Evolutionary conservation across 1,284 basidiomycete genomes (phyloP), one percentile per base, ranked within the genome.

Genomic region (Boletellus deceptivus): DNA sequence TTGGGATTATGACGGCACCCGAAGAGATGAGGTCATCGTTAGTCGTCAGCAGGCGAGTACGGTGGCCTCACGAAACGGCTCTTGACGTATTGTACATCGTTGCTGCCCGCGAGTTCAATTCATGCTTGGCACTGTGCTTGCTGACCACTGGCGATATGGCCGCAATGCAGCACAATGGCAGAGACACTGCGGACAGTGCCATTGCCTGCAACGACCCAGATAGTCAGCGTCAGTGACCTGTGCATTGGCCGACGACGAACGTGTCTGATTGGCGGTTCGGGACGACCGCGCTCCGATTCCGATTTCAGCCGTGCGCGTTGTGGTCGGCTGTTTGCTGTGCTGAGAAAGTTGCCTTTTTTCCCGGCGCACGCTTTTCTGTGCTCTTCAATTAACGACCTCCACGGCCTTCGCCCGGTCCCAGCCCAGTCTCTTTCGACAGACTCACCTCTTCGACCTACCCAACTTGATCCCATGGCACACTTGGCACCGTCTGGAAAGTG

Each of bases 401-500:
- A 52, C 48, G 44, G 16, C 27, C 33, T 18, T 35, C 45, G 22
- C 22, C 18, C 17, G 45, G 48, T 41, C 50, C n/a, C 13, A 37
- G 35, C 13, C 37, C n/a, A 37, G 41, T 33, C 17, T 35, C 33
- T 43, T 29, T 29, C 29, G 9, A 27, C 27, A 27, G 27, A 29
- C 29, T 13, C 29, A 29, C 29, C 17, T 31, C 44, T 46, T 18
- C 14, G 10, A 20, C 20, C 20, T 20, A 29, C 27, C 13, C 13
- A 17, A 22, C 29, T 13, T 13, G 27, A 27, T 27, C 17, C 40
- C 22, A 67, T 67, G 64, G 50, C 64, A 24, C 68, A 67, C 48
- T 56, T 67, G 46, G 53, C 66, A 53, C 64, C 72, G n/a, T 54
- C 70, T 34, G 73, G 71, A 39, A 86, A 86, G 72, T 88, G 85